Percentiles rank a stretch among this genome's conserved stretches.
Conservation (phyloP, 2,329 filamentous ascomycete genomes). For the Grosmannia serpens region DNA sequence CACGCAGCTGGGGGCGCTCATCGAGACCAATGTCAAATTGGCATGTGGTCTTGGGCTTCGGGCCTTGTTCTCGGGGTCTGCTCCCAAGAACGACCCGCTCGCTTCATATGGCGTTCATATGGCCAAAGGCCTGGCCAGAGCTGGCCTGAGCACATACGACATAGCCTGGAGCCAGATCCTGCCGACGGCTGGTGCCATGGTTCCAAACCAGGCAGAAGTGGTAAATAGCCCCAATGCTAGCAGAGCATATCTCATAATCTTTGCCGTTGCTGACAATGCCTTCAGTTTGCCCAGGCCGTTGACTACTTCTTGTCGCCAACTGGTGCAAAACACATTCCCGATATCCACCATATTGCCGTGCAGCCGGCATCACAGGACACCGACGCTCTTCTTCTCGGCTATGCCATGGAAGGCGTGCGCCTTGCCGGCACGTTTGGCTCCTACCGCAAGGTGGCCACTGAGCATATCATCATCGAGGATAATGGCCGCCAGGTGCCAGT, state of each 20-base stretch:
- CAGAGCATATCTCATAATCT: neutral
- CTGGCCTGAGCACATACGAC: slow-evolving; percentile 50
- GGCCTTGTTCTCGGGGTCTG: slow-evolving; percentile 40
- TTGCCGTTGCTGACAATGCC: slow-evolving; percentile 14
- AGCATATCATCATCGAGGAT: slow-evolving; percentile 36
- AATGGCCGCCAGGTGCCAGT: slow-evolving; percentile 40
- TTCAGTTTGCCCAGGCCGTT: slow-evolving; percentile 54
- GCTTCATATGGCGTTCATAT: slow-evolving; percentile 53
- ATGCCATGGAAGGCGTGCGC: slow-evolving; percentile 60
- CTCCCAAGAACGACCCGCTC: slow-evolving; percentile 41
- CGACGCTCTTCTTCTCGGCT: slow-evolving; percentile 54
- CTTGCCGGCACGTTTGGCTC: slow-evolving; percentile 52
- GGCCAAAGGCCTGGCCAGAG: slow-evolving; percentile 52
- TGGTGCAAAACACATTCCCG: slow-evolving; percentile 42
- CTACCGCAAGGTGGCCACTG: slow-evolving; percentile 41
- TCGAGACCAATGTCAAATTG: slow-evolving; percentile 55
- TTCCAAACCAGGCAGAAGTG: slow-evolving; percentile 59
- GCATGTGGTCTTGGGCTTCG: slow-evolving; percentile 29
- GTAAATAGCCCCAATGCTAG: slow-evolving; percentile 25
- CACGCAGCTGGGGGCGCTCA: slow-evolving; percentile 44
- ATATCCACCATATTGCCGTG: slow-evolving; percentile 49
- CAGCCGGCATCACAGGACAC: slow-evolving; percentile 41
- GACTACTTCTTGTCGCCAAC: slow-evolving; percentile 58
- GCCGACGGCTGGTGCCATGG: slow-evolving; percentile 53
- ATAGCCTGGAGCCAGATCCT: slow-evolving; percentile 62